Base-by-base conservation (phyloP, 202 grass and related monocot species). In the Setaria italica region DNA sequence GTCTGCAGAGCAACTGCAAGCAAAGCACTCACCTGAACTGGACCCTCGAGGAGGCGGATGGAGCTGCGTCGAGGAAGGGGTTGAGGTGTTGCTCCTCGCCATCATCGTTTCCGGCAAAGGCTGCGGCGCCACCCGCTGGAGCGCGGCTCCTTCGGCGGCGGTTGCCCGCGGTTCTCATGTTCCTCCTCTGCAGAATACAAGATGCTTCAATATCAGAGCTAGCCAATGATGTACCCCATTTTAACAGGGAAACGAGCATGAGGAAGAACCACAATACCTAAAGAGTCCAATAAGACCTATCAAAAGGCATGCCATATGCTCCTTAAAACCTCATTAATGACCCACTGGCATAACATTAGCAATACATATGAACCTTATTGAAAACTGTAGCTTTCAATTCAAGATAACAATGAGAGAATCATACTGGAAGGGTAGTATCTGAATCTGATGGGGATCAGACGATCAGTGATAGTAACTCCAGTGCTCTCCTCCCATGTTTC, bases 11-110 rank as follows among this genome's bases (percentile, higher is more conserved):
- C 48, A 32, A 32, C 19, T 3, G 48, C 25, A 6, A 49, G 35
- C 15, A 6, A 34, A 62, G 34, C 25, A 17, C 55, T 34, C 76
- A 94, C 91, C 25, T 25, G 25, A 25, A 25, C 91, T 90, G 89
- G 46, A 80, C 53, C 64, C 62, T 89, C 2, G 81, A 84, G 21
- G 82, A 42, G 32, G 85, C 53, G 5, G 81, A 50, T 11, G 54
- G 71, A 39, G 20, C 76, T 41, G 49, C 65, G 1, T 66, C 60
- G 55, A 98, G 80, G 74, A 92, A 98, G 3, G 91, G 89, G 50
- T 95, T 95, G 70, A 89, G 69, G 62, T 94, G 95, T 5, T 87
- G 68, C 70, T 95, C 93, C 74, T 96, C 91, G 1, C 72, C 67
- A 5, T 95, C 90, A 15, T 95, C 91, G 9, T 87, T 89, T 15